A percentile compares a stretch with the other conserved stretches of the same genome.
Conservation (phyloP, 78 protist genomes). For the Protostelium mycophagum region DNA sequence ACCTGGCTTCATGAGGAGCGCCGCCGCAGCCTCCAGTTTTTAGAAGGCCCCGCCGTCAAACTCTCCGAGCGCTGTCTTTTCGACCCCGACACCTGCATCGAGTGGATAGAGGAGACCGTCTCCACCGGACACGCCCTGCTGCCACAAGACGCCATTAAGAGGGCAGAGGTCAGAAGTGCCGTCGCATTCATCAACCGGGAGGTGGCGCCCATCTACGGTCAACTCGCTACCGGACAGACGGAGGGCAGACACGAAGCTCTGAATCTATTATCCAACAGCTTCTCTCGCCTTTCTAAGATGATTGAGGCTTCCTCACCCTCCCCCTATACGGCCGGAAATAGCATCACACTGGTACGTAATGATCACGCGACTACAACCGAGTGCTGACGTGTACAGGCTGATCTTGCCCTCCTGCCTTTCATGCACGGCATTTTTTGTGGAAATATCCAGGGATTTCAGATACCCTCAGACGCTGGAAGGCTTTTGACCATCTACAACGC, state of each 20-base stretch:
- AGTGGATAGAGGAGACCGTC: neutral
- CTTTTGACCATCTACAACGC: neutral
- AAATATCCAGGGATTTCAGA: neutral
- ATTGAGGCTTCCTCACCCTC: neutral
- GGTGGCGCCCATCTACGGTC: neutral
- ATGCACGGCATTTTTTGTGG: neutral
- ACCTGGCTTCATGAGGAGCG: no score
- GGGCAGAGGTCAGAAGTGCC: neutral
- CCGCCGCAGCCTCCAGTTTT: neutral
- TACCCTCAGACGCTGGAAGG: neutral
- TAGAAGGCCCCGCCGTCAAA: neutral
- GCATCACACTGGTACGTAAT: neutral
- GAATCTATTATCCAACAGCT: neutral
- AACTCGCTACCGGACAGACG: neutral
- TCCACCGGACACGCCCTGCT: neutral
- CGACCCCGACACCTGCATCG: neutral
- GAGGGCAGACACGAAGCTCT: neutral
- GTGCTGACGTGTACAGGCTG: neutral
- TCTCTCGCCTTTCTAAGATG: neutral
- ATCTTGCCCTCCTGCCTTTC: neutral
- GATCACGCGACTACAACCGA: neutral
- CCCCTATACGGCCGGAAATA: neutral
- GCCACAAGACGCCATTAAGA: neutral
- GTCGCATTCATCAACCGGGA: neutral
- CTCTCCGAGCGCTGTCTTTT: neutral